phyloP scores from a whole-genome alignment of 2,329 filamentous ascomycete species.

The Orbilia quercus region DNA sequence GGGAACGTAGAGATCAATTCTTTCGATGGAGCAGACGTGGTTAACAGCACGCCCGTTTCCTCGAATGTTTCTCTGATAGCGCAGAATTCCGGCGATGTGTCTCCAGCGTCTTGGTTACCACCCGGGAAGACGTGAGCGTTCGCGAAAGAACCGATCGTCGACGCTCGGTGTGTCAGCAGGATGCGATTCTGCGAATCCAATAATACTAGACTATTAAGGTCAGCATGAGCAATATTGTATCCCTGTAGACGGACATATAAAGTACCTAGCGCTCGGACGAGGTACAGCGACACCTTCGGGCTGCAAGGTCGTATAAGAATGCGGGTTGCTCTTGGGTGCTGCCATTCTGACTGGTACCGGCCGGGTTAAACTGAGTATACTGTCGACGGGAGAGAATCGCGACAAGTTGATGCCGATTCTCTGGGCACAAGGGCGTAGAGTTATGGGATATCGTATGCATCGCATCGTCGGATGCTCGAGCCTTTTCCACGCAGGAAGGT shows the following conservation, averaged over 20 bases:
- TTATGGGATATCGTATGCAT: constrained; percentile 27
- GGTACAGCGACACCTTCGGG: constrained; percentile 63
- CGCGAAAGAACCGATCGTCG: constrained; percentile 83
- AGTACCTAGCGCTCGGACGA: constrained; percentile 73
- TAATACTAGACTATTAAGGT: constrained; percentile 78
- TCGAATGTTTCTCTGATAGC: constrained; percentile 94
- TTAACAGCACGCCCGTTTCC: constrained; percentile 88
- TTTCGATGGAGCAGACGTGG: constrained; percentile 62
- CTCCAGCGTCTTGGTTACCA: constrained; percentile 84
- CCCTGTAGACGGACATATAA: background rate
- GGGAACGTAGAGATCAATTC: constrained; percentile 60
- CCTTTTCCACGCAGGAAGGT: constrained; percentile 1
- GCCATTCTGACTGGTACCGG: constrained; percentile 20
- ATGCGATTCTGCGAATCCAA: constrained; percentile 88
- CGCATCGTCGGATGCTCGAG: background rate
- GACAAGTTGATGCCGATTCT: constrained; percentile 12
- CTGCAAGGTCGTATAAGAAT: constrained; percentile 50
- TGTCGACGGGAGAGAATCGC: constrained; percentile 4
- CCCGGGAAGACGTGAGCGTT: constrained; percentile 96
- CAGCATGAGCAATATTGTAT: constrained; percentile 3
- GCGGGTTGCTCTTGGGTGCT: constrained; percentile 28
- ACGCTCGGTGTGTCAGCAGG: constrained; percentile 85
- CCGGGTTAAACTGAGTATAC: constrained; percentile 5
- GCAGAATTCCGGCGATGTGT: constrained; percentile 69
- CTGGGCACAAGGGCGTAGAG: constrained; percentile 16